phyloP scores from a whole-genome alignment of 139 green algal species.

The Diplosphaera chodatii region DNA sequence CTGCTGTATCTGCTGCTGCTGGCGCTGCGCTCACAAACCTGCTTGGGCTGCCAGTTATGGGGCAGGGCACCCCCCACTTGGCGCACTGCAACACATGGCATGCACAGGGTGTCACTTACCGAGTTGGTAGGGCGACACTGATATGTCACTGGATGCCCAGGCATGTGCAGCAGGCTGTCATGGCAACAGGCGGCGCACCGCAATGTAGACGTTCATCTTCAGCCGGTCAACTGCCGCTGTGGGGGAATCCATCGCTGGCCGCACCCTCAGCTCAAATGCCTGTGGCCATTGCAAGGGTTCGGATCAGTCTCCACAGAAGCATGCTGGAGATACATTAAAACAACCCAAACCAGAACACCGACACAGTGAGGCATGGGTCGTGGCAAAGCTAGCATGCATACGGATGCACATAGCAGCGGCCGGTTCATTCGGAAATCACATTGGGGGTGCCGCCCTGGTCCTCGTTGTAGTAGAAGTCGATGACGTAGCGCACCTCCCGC shows the following conservation, averaged over 20 bases:
- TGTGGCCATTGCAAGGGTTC: no score
- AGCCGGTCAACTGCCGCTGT: constrained; percentile 66
- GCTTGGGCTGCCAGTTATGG: constrained; percentile 63
- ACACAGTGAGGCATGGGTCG: no score
- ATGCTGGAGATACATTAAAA: no score
- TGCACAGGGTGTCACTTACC: no score
- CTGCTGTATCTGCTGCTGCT: background rate
- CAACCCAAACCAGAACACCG: no score
- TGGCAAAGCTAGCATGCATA: no score
- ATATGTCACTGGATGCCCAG: no score
- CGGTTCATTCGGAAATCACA: no score
- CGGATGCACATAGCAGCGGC: background rate
- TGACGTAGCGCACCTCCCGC: constrained; percentile 87
- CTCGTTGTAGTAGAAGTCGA: constrained; percentile 97
- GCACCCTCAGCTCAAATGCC: constrained; percentile 78
- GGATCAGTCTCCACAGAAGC: no score
- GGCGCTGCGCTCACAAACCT: background rate
- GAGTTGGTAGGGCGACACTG: no score
- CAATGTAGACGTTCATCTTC: constrained; percentile 86
- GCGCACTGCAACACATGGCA: constrained; percentile 44
- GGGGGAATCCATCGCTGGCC: constrained; percentile 80
- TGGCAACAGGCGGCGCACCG: no score
- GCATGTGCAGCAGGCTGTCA: no score
- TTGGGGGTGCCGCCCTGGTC: constrained; percentile 75
- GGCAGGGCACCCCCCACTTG: constrained; percentile 80